Conservation (phyloP, 345 rosid genomes). For the Gossypium arboreum region DNA sequence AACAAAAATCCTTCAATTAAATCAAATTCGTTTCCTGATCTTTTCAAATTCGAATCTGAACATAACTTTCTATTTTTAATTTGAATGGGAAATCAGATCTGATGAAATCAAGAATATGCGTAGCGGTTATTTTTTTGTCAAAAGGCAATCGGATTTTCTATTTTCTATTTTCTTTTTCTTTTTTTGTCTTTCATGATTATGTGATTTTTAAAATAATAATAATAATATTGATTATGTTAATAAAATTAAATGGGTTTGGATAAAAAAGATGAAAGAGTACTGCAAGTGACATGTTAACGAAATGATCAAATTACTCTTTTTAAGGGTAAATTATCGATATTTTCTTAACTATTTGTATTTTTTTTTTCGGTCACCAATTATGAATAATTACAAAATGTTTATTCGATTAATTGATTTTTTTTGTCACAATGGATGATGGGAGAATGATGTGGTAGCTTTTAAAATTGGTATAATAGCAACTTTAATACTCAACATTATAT, state of each 20-base stretch:
- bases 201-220: too few species aligned
- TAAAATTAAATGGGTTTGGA: too few species aligned
- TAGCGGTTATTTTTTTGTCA: background rate
- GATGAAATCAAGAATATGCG: background rate
- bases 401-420: too few species aligned
- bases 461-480: rapidly evolving
- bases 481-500: too few species aligned
- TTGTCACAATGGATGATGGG: too few species aligned
- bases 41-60: slow-evolving; percentile 41
- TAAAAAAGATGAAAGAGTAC: background rate
- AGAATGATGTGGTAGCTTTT: too few species aligned
- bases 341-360: too few species aligned
- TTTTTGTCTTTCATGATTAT: too few species aligned
- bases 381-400: too few species aligned
- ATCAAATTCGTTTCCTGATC: slow-evolving; percentile 41
- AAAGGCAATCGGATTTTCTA: background rate
- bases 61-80: slow-evolving; percentile 14
- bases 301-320: background rate
- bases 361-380: too few species aligned
- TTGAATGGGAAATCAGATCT: slow-evolving; percentile 27
- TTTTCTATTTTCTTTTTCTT: background rate
- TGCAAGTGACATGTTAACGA: background rate
- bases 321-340: background rate
- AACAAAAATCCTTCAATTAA: slow-evolving; percentile 9
- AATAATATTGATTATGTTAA: too few species aligned